These are phyloP conservation scores for Phytopythium mirpurense DNA, from an alignment of 352 stramenopile species.

Conservation along the genomic window DNA sequence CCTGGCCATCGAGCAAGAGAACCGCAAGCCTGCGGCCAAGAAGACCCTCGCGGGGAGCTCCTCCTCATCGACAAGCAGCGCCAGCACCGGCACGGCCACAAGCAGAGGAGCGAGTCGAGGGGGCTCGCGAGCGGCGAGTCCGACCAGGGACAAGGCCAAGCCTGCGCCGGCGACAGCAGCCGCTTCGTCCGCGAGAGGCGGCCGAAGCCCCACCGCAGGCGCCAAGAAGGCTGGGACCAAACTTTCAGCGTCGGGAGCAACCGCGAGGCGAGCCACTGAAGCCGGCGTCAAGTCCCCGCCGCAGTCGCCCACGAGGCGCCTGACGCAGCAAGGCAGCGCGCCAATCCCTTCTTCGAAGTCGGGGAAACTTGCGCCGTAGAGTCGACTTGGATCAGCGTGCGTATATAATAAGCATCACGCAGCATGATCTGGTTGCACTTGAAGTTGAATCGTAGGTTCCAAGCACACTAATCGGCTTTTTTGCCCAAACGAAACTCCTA, in stretches of 20 bases:
- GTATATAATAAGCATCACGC: too few species aligned
- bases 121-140: conserved; percentile 7
- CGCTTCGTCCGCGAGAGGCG: not conserved
- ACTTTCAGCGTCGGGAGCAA: not conserved
- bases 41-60: not conserved
- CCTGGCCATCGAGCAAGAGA: conserved; percentile 50
- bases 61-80: not conserved
- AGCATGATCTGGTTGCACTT: too few species aligned
- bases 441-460: too few species aligned
- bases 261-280: conserved; percentile 5
- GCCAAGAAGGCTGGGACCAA: conserved; percentile 12
- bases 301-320: not conserved
- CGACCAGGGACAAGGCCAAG: conserved; percentile 8
- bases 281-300: not conserved
- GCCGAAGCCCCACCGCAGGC: not conserved
- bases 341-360: not conserved
- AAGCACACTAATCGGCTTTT: too few species aligned
- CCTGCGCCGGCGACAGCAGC: not conserved
- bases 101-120: conserved; percentile 1
- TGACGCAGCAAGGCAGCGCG: conserved; percentile 1
- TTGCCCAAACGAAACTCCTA: too few species aligned
- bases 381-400: too few species aligned
- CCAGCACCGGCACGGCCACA: conserved; percentile 9
- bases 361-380: not conserved
- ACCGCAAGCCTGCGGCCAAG: conserved; percentile 25